Conservation (phyloP, 371 early-diverging fungal species). For the Apophysomyces variabilis region DNA sequence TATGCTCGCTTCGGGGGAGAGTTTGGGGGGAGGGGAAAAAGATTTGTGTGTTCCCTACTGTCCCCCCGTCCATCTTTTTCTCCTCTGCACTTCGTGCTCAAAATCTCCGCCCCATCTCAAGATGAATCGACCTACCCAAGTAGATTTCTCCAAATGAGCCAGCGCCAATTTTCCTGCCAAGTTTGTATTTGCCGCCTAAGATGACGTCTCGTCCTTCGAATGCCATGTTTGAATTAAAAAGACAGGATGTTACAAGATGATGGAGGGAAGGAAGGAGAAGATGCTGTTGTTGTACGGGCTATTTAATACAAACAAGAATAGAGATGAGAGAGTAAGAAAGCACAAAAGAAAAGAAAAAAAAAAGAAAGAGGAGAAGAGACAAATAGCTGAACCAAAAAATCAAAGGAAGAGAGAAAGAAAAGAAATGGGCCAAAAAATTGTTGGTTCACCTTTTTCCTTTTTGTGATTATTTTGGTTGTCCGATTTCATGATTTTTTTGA, state of each 20-base stretch:
- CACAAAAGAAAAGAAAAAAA: constrained; percentile 2
- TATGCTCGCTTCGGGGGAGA: neutral
- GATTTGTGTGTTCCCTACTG: constrained; percentile 2
- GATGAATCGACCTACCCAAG: constrained; percentile 64
- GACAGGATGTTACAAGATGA: constrained; percentile 14
- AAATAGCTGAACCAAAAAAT: constrained; percentile 7
- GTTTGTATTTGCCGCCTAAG: constrained; percentile 87
- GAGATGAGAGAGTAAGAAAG: constrained; percentile 2
- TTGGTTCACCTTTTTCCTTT: constrained; percentile 15
- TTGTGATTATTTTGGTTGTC: constrained; percentile 12
- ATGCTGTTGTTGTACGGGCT: neutral
- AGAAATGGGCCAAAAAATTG: neutral
- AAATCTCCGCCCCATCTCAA: constrained; percentile 12
- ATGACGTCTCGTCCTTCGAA: constrained; percentile 54
- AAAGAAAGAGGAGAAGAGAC: constrained; percentile 12
- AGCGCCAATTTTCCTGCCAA: constrained; percentile 97
- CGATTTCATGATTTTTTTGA: neutral
- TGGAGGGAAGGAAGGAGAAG: neutral
- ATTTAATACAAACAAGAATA: constrained; percentile 1
- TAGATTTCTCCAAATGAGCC: constrained; percentile 99
- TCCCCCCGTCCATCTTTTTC: constrained; percentile 4
- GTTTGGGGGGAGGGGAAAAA: neutral
- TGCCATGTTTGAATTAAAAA: constrained; percentile 31
- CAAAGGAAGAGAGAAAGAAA: neutral
- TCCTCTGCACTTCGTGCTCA: constrained; percentile 6